Conservation (phyloP, 352 stramenopile species). For the Elongisporangium prolatum region DNA sequence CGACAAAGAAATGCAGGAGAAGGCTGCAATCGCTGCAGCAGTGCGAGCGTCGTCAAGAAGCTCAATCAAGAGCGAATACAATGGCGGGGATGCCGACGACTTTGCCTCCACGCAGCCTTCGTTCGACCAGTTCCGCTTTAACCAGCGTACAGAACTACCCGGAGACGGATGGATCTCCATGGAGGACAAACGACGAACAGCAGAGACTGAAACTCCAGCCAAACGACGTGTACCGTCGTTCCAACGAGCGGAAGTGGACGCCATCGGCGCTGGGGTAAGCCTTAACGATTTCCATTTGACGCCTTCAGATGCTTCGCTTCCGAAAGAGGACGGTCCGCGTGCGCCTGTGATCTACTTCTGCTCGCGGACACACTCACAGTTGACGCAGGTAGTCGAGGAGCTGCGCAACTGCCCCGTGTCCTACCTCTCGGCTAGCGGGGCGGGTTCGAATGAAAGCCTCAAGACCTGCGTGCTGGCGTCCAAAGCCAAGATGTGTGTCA, state of each 20-base stretch:
- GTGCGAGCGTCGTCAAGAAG: background rate
- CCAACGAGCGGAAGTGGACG: background rate
- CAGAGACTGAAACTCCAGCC: slow-evolving; percentile 14
- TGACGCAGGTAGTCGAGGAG: slow-evolving; percentile 78
- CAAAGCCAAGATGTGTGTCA: slow-evolving; percentile 78
- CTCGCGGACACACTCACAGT: slow-evolving; percentile 84
- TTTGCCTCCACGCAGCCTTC: slow-evolving; percentile 19
- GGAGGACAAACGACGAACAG: slow-evolving; percentile 31
- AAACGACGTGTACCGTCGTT: slow-evolving; percentile 19
- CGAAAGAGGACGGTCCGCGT: slow-evolving; percentile 15
- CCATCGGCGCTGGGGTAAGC: background rate
- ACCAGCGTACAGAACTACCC: background rate
- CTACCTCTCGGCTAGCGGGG: slow-evolving; percentile 23
- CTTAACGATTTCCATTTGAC: slow-evolving; percentile 3
- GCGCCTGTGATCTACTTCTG: slow-evolving; percentile 80
- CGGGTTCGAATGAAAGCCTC: slow-evolving; percentile 18
- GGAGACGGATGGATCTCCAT: slow-evolving; percentile 39
- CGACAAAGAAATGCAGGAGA: slow-evolving; percentile 1
- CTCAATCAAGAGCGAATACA: background rate
- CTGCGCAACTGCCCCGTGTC: slow-evolving; percentile 69
- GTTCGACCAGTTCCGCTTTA: slow-evolving; percentile 8
- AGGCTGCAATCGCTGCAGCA: background rate
- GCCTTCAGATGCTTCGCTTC: background rate
- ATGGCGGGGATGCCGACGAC: slow-evolving; percentile 19
- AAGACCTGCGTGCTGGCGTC: slow-evolving; percentile 82